Percentiles rank a stretch among this genome's conserved stretches.
phyloP scores from a whole-genome alignment of 306 rosid species.

The Vigna reflexopilosa region DNA sequence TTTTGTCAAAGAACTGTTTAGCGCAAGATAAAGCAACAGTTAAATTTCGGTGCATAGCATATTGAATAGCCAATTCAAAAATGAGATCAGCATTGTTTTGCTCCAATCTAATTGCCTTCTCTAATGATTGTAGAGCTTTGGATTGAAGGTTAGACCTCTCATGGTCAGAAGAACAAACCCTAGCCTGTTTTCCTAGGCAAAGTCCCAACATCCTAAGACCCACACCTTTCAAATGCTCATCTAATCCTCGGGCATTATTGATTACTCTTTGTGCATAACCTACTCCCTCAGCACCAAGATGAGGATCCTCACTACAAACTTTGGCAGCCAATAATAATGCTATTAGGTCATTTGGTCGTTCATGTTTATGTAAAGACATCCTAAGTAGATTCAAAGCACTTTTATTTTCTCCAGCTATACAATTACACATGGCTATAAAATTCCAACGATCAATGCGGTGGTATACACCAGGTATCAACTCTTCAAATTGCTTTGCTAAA shows the following conservation, averaged over 20 bases:
- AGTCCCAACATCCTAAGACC: slow-evolving; percentile 80
- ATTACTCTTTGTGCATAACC: slow-evolving; percentile 76
- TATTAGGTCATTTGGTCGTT: slow-evolving; percentile 75
- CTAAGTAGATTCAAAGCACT: slow-evolving; percentile 74
- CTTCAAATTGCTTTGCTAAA: slow-evolving; percentile 82
- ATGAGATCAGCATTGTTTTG: slow-evolving; percentile 67
- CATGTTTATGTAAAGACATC: slow-evolving; percentile 81
- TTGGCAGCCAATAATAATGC: slow-evolving; percentile 82
- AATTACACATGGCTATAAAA: slow-evolving; percentile 77
- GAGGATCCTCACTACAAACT: slow-evolving; percentile 82
- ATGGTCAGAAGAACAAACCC: slow-evolving; percentile 55
- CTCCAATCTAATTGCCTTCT: slow-evolving; percentile 42
- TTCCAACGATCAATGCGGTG: slow-evolving; percentile 95
- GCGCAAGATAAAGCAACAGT: slow-evolving; percentile 74
- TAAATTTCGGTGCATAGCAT: slow-evolving; percentile 83
- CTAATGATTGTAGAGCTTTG: slow-evolving; percentile 43
- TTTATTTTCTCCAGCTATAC: slow-evolving; percentile 74
- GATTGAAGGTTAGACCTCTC: slow-evolving; percentile 50
- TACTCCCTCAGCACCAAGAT: slow-evolving; percentile 83
- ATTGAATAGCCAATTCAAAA: slow-evolving; percentile 79
- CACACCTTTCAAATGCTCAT: slow-evolving; percentile 78
- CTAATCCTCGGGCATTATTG: slow-evolving; percentile 52
- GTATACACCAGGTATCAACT: slow-evolving; percentile 82
- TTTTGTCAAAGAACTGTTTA: slow-evolving; percentile 78
- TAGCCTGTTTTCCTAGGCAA: slow-evolving; percentile 86